These are phyloP conservation scores for Escovopsis sp. DNA, from an alignment of 2,329 filamentous ascomycete genomes.

Conservation along the genomic window DNA sequence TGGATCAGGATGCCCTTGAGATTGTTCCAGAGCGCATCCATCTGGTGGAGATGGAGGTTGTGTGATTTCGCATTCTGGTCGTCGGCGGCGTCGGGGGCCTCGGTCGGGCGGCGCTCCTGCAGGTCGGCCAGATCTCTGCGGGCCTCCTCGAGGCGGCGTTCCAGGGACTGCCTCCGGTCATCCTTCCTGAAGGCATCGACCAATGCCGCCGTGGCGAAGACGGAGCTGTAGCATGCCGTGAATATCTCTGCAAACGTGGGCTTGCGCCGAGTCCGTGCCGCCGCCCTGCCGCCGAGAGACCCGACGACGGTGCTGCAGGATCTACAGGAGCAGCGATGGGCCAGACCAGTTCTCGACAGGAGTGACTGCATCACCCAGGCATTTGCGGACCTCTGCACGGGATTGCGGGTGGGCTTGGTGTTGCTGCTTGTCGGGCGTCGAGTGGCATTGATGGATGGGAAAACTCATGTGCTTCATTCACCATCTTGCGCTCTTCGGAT, in stretches of 20 bases:
- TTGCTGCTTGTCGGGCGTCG: neutral
- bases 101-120: conserved; percentile 17
- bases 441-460: conserved; percentile 4
- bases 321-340: conserved; percentile 48
- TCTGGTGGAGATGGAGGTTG: conserved; percentile 14
- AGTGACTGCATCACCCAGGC: conserved; percentile 47
- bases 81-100: neutral
- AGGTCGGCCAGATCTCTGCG: conserved; percentile 30
- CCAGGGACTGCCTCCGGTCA: conserved; percentile 42
- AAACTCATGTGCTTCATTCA: too few relatives aligned
- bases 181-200: conserved; percentile 47
- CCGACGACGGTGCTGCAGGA: conserved; percentile 40
- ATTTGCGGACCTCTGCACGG: conserved; percentile 7
- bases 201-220: conserved; percentile 50
- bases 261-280: conserved; percentile 33
- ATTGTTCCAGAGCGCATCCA: conserved; percentile 17
- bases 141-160: conserved; percentile 42
- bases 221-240: conserved; percentile 53
- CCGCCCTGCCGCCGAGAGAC: conserved; percentile 28
- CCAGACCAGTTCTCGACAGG: conserved; percentile 52
- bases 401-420: neutral
- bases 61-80: neutral
- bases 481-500: too few relatives aligned
- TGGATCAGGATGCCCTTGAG: conserved; percentile 17
- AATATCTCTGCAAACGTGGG: conserved; percentile 38